Conservation (phyloP, 805 yeast species). For the Candida adriatica region DNA sequence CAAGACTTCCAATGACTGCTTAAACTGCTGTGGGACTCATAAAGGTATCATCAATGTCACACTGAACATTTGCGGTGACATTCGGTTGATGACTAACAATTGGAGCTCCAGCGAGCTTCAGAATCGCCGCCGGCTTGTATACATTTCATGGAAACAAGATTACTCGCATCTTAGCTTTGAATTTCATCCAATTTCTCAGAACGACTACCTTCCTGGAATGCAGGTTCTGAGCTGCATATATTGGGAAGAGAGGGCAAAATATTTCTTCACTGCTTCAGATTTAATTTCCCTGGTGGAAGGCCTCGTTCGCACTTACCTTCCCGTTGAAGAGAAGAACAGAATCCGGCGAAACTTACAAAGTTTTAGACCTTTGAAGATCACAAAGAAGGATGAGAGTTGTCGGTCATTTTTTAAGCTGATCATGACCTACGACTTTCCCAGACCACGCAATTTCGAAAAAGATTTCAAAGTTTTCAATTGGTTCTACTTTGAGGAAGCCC, state of each 20-base stretch:
- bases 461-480: conserved; percentile 63
- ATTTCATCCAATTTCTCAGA: conserved; percentile 30
- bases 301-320: conserved; percentile 46
- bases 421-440: conserved; percentile 56
- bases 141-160: conserved; percentile 33
- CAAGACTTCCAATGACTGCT: too few relatives aligned
- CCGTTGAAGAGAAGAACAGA: conserved; percentile 64
- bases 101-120: conserved; percentile 42
- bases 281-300: conserved; percentile 50
- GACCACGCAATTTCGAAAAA: conserved; percentile 65
- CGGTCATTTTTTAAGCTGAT: conserved; percentile 37
- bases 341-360: conserved; percentile 62
- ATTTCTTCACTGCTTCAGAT: conserved; percentile 60
- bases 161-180: conserved; percentile 30
- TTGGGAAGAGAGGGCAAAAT: conserved; percentile 44
- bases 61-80: conserved; percentile 12
- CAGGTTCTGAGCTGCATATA: conserved; percentile 53
- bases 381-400: conserved; percentile 36
- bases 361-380: conserved; percentile 52
- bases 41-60: conserved; percentile 18
- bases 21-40: too few relatives aligned
- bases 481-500: conserved; percentile 45
- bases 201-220: conserved; percentile 31
- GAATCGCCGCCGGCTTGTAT: conserved; percentile 41
- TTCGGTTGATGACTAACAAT: conserved; percentile 28